Base-by-base conservation (phyloP, 129 eudicot species). In the Chrysanthemum makinoi region DNA sequence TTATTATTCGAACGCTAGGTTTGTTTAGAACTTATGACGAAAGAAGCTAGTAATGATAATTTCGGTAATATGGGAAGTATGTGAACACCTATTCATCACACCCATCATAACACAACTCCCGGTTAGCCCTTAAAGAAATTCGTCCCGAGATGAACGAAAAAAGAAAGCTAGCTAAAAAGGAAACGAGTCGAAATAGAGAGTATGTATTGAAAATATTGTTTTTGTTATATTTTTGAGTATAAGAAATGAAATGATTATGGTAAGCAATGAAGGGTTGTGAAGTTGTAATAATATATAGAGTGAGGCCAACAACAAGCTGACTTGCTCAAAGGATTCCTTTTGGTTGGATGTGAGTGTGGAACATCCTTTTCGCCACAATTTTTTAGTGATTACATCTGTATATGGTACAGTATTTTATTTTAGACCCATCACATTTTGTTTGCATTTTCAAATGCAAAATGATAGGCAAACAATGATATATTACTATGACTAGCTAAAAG, bases 1-100 rank as follows among this genome's bases (percentile, higher is more conserved):
- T 24, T 56, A 1, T 63, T 9, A 8, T 22, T 22, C 9, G 30
- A 14, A 61, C 55, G 68, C 49, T 18, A 53, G 56, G 67, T 10
- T 19, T 28, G 12, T 50, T 71, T 56, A 75, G 17, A 60, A 44
- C 83, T 91, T 91, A 68, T 91, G 97, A 64, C 92, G 96, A 62
- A 91, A 91, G 65, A 91, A 88, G 82, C 92, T 91, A 74, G 97
- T 91, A 77, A 91, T 88, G 82, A 91, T 88, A 85, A 91, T 86
- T 62, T 86, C 89, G 15, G 92, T 91, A 83, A 91, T 91, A 62
- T 91, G 97, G 52, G 97, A 91, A 78, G 96, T 85, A 83, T 91
- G 90, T 47, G 97, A 88, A 74, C 90, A 86, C 80, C 96, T 75
- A 59, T 84, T 80, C 72, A 74, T 60, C 73, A 86, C 81, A 70